Base-by-base conservation (phyloP, 2,329 filamentous ascomycete genomes). In the Alternaria triticina region DNA sequence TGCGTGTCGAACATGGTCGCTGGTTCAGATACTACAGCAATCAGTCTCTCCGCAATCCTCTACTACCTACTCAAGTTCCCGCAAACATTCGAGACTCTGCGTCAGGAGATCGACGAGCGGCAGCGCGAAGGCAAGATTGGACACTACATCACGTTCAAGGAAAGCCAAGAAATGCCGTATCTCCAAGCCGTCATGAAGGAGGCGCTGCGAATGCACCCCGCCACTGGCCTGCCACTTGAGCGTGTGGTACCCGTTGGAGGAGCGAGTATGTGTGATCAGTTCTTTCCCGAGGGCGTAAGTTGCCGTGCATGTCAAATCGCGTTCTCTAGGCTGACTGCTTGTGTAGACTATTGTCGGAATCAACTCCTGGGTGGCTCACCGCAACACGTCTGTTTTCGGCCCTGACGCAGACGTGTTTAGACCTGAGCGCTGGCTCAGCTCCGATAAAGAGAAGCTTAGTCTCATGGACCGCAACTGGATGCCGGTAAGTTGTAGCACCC, bases 11-110 rank as follows among this genome's bases (percentile, higher is more conserved):
- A 72, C 30, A 80, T 83, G 55, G 76, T 79, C 27, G 83, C 82
- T 6, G 82, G 81, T 11, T 77, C 76, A 10, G 82, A 84, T 56
- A 84, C 82, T 0, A 84, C 82, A 6, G 80, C 79, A 20, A 78
- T 81, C n/a, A 77, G 77, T 2, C 73, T 77, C 3, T 76, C 72
- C 7, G 66, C 65, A 10, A 68, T 74, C 6, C 49, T 71, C 1
- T 76, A 73, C 54, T 66, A 74, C 46, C 58, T 76, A 6, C 60
- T 69, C 5, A 68, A 62, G 17, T 55, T 62, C 5, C 71, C 70
- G 20, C 4, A 12, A 10, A 61, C 59, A 0, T 63, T 74, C 23
- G 17, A 55, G 6, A 66, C 54, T 25, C 54, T 75, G 23, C 57
- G 70, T 1, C 27, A 55, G 11, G 73, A 74, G 55, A 52, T 71